phyloP scores from a whole-genome alignment of 768 basidiomycete genomes.

The Leccinum broughii region DNA sequence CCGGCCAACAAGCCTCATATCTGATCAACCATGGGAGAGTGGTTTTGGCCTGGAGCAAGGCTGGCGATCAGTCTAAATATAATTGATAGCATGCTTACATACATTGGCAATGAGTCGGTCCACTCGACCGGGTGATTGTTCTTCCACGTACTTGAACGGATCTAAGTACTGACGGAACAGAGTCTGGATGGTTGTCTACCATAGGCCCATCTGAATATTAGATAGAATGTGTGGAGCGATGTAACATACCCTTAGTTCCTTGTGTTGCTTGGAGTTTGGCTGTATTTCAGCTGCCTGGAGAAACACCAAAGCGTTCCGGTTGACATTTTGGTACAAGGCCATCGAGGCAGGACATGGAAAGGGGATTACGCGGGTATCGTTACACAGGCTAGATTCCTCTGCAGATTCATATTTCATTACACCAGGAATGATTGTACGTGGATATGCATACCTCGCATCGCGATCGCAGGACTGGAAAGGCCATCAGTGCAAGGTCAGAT shows the following conservation, averaged over 20 bases:
- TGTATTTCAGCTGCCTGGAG: conserved; percentile 5
- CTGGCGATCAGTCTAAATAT: neutral
- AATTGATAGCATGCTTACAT: neutral
- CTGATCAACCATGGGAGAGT: conserved; percentile 19
- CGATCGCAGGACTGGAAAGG: conserved; percentile 1
- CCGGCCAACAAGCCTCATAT: conserved; percentile 23
- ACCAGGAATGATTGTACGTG: neutral
- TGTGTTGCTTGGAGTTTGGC: conserved; percentile 8
- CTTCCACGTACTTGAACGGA: conserved; percentile 19
- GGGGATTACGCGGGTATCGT: conserved; percentile 4
- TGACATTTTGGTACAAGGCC: neutral
- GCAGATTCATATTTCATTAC: neutral
- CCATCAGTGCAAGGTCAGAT: neutral
- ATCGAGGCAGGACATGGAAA: neutral
- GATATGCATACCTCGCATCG: conserved; percentile 4
- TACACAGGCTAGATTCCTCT: conserved; percentile 4
- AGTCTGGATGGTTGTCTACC: conserved; percentile 8
- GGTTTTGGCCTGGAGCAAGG: conserved; percentile 6
- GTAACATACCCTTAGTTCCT: conserved; percentile 5
- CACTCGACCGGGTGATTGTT: conserved; percentile 10
- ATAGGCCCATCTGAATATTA: neutral
- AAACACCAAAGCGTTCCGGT: neutral
- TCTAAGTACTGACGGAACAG: conserved; percentile 10
- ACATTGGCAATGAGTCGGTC: conserved; percentile 14
- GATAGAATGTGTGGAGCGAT: neutral